phyloP scores from a whole-genome alignment of 169 alveolate species.

The Eimeria falciformis region DNA sequence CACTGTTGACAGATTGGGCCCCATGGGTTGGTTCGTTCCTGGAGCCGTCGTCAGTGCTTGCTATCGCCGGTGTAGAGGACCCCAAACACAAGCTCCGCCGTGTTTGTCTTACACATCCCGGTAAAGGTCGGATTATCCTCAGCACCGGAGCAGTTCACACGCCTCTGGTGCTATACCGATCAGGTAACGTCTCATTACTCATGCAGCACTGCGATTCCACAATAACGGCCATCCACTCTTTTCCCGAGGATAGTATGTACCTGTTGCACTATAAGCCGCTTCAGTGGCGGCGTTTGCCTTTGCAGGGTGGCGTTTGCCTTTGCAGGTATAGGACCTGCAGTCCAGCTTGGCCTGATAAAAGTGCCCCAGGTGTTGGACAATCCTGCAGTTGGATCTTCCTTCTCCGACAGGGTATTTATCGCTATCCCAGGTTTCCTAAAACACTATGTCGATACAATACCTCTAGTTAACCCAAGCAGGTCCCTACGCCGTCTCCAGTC shows the following conservation, averaged over 20 bases:
- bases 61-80: conserved; percentile 32
- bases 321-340: conserved; percentile 55
- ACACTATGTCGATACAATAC: conserved; percentile 69
- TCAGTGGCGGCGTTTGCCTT: too few relatives aligned
- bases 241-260: too few relatives aligned
- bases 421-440: conserved; percentile 81
- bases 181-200: conserved; percentile 73
- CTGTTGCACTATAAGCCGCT: too few relatives aligned
- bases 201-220: neutral
- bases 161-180: conserved; percentile 81
- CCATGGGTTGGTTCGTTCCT: conserved; percentile 75
- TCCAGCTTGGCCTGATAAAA: conserved; percentile 35
- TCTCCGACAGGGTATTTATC: conserved; percentile 82
- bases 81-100: conserved; percentile 50
- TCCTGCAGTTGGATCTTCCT: conserved; percentile 59
- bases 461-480: conserved; percentile 46
- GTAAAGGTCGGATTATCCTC: conserved; percentile 69
- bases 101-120: conserved; percentile 53
- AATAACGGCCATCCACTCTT: neutral
- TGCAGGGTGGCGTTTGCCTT: too few relatives aligned
- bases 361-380: conserved; percentile 39
- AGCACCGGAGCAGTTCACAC: conserved; percentile 83
- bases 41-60: conserved; percentile 65
- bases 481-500: conserved; percentile 34
- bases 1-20: conserved; percentile 75